Percentiles rank a stretch among this genome's conserved stretches.
Conservation (phyloP, 208 protist species). For the Phytomonas sp. region DNA sequence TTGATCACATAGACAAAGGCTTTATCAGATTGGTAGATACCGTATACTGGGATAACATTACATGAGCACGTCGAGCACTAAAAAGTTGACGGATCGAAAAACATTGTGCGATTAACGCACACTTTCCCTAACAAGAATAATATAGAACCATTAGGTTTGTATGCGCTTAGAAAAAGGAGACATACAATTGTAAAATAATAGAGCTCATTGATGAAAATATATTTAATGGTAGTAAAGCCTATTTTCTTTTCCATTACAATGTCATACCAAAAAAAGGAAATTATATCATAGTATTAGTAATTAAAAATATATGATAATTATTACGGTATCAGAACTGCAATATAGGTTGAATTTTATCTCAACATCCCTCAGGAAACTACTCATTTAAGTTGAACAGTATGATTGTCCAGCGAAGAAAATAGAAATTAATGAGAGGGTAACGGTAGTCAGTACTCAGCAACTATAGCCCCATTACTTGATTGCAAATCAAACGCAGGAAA, state of each 20-base stretch:
- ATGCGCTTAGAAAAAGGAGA: not conserved
- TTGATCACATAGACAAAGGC: conserved; percentile 22
- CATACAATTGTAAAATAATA: not conserved
- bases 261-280: not conserved
- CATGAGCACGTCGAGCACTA: conserved; percentile 13
- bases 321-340: not conserved
- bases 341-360: not conserved
- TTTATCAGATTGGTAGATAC: conserved; percentile 18
- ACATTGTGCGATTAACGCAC: conserved; percentile 1
- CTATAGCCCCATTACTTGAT: not conserved
- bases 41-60: conserved; percentile 14
- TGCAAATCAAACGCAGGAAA: not conserved
- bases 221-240: not conserved
- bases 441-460: not conserved
- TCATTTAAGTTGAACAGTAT: not conserved
- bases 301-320: not conserved
- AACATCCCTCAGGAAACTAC: not conserved
- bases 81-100: conserved; percentile 12
- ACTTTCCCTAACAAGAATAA: not conserved
- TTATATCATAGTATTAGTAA: not conserved
- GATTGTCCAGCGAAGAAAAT: not conserved
- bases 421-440: not conserved
- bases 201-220: not conserved
- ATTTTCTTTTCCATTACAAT: not conserved
- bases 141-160: not conserved